Base-by-base conservation (phyloP, 257 asterid genomes). In the Mentha longifolia region DNA sequence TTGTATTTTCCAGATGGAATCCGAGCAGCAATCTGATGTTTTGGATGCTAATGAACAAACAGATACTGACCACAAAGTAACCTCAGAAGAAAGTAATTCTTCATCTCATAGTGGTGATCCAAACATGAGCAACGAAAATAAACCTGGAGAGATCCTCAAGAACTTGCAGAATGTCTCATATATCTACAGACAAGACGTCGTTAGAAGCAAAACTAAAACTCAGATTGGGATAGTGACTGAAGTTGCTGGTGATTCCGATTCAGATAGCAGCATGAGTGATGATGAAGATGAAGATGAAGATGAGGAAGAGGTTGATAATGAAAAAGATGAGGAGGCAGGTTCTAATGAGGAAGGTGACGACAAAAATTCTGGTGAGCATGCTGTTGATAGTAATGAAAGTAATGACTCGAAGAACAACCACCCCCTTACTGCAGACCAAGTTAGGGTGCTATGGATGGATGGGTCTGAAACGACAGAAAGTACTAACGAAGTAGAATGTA, bases 161-260 rank as follows among this genome's bases (percentile, higher is more conserved):
- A 86, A 85, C 80, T 67, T 87, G 57, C 83, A 86, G 78, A 81
- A 80, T 52, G 86, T 74, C 62, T 65, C 89, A 15, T 83, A 88
- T 82, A 83, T 95, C 65, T 92, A 92, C 58, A 85, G 99, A 77
- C 96, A 92, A 86, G 99, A 95, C 84, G 88, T 90, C 64, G 96
- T 95, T 45, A 85, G 77, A 75, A 78, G 80, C 81, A 88, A 83
- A 77, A 70, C 70, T 41, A 76, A 70, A 74, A 62, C 78, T 68
- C 85, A 86, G 75, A 82, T 84, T 72, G 99, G 99, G 66, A 66
- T 89, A 50, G 99, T 95, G 76, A 82, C 95, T 47, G 96, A 95
- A 85, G 98, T 90, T 77, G 89, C 96, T 31, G 99, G 99, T 61
- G 97, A 95, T 80, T 83, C 97, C 33, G 98, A 90, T 76, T 88